Base-by-base conservation (phyloP, 768 basidiomycete genomes). In the Lepiota venenata region DNA sequence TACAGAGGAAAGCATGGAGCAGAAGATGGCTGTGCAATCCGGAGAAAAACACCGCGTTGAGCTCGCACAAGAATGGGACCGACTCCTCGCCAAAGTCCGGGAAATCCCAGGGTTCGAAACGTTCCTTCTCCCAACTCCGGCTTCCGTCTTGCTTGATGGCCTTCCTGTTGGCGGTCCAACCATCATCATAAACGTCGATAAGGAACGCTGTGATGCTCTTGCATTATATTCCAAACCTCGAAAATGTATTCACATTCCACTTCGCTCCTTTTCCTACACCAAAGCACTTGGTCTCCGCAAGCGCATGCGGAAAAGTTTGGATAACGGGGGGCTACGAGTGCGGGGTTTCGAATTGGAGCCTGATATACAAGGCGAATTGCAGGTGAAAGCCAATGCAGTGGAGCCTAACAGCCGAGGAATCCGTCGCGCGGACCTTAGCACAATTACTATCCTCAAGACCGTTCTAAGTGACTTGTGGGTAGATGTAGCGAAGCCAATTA, bases 141-240 rank as follows among this genome's bases (percentile, higher is more conserved):
- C 36, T 15, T 22, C n/a, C 12, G 29, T 41, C 8, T 29, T 56
- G 9, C 32, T 52, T 20, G 3, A 47, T 27, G 15, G 37, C 21
- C 40, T 57, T 36, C 50, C 49, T 4, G 22, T n/a, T 3, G 5
- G 14, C 3, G 57, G 57, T 15, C 27, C 39, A 21, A 21, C 39
- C 15, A 37, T 58, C 14, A 14, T 58, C 8, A 42, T 58, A 27
- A 58, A 58, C 27, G 41, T 52, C 9, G 6, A 53, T 32, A 10
- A 20, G 6, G 12, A 4, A 22, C 52, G 41, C 16, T 54, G 51
- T 36, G 52, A 58, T 22, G 57, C 22, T 4, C 29, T 54, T 41
- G 39, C 52, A 18, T 16, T 18, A 3, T 32, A 9, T 32, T 32
- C 32, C 32, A 32, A 32, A 11, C 32, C 32, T 32, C 32, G 32